phyloP scores from a whole-genome alignment of 1,139 yeast genomes.

The Saccharomyces hybrid region DNA sequence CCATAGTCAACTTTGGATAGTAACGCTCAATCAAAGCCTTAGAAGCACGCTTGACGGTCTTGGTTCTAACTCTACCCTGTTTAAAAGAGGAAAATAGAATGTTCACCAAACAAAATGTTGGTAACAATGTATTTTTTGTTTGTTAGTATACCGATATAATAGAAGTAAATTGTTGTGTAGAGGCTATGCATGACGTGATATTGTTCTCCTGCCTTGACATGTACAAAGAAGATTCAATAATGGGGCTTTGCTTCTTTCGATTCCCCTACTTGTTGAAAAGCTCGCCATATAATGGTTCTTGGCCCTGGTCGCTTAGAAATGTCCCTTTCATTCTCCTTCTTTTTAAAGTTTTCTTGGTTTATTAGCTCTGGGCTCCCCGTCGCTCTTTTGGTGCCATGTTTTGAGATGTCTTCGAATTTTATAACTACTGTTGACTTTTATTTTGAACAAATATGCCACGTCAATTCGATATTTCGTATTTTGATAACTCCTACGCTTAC shows the following conservation, averaged over 20 bases:
- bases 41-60: conserved; percentile 99
- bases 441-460: not conserved
- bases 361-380: not conserved
- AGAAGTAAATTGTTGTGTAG: not conserved
- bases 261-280: not conserved
- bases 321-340: not conserved
- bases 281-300: not conserved
- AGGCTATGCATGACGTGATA: not conserved
- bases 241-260: not conserved
- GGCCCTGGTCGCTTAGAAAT: too few relatives aligned
- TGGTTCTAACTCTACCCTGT: conserved; percentile 98
- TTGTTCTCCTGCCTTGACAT: not conserved
- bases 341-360: not conserved
- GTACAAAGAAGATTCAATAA: not conserved
- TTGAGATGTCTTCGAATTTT: not conserved
- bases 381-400: not conserved
- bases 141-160: not conserved
- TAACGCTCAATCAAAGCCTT: conserved; percentile 99
- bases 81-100: conserved; percentile 5
- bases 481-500: not conserved
- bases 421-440: not conserved
- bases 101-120: not conserved
- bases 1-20: conserved; percentile 99
- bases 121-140: not conserved
- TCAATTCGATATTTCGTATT: not conserved